These are phyloP conservation scores for Torulaspora franciscae DNA, from an alignment of 805 yeast species.

Conservation along the genomic window DNA sequence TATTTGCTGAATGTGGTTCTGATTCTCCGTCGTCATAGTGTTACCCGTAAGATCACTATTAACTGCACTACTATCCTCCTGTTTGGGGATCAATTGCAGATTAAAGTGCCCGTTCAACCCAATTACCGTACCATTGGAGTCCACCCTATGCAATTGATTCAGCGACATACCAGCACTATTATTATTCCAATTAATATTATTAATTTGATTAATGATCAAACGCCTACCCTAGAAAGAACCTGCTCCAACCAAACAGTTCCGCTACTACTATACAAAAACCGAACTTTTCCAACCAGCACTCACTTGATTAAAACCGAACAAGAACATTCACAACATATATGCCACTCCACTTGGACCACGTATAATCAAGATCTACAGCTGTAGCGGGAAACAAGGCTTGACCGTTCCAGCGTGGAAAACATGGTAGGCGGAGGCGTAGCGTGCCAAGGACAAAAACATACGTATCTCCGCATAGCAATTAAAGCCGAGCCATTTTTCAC, in stretches of 20 bases:
- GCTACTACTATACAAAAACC: no score
- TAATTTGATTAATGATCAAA: no score
- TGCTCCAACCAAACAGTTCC: no score
- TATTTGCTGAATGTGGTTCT: conserved; percentile 2
- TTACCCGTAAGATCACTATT: conserved; percentile 33
- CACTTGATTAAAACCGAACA: no score
- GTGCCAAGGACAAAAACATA: neutral
- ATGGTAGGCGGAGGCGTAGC: conserved; percentile 1
- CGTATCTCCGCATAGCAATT: neutral
- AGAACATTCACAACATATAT: no score
- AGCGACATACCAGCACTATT: conserved; percentile 11
- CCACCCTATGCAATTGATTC: conserved; percentile 16
- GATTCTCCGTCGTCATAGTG: conserved; percentile 21
- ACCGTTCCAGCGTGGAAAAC: no score
- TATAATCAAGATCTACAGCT: no score
- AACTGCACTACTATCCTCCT: conserved; percentile 10
- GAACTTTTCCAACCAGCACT: no score
- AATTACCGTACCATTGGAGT: conserved; percentile 21
- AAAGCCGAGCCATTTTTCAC: conserved; percentile 5
- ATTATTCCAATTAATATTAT: no score
- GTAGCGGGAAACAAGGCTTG: no score
- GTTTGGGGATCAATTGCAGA: conserved; percentile 17
- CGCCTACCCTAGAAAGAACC: no score
- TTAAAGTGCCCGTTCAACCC: conserved; percentile 15
- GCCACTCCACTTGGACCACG: no score